These are phyloP conservation scores for Penicillium sp. DNA, from an alignment of 2,329 filamentous ascomycete species.

Conservation along the genomic window DNA sequence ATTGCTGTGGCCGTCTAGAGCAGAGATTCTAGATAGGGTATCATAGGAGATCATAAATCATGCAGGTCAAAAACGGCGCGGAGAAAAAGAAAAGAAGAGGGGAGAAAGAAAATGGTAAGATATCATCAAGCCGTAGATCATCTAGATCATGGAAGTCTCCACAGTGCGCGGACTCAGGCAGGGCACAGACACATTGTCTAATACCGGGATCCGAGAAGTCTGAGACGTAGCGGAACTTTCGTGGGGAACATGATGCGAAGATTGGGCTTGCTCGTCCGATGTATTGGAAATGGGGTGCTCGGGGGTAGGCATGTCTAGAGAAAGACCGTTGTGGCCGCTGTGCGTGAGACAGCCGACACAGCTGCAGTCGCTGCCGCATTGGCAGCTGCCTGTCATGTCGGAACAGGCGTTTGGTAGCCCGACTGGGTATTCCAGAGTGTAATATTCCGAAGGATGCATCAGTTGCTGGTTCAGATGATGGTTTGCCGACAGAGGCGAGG, in stretches of 20 bases:
- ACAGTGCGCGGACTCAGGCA: slow-evolving; percentile 20
- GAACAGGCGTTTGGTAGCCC: slow-evolving; percentile 36
- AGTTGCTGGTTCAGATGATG: slow-evolving; percentile 23
- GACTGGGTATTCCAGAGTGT: slow-evolving; percentile 37
- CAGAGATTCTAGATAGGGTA: slow-evolving; percentile 21
- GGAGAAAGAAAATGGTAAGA: background rate
- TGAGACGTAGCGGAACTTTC: slow-evolving; percentile 6
- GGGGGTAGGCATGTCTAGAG: slow-evolving; percentile 22
- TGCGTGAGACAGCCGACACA: slow-evolving; percentile 49
- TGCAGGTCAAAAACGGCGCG: slow-evolving; percentile 1
- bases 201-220: slow-evolving; percentile 13
- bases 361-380: slow-evolving; percentile 45
- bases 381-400: slow-evolving; percentile 44
- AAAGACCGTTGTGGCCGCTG: slow-evolving; percentile 42
- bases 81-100: background rate
- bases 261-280: slow-evolving; percentile 1
- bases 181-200: slow-evolving; percentile 16
- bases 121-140: slow-evolving; percentile 2
- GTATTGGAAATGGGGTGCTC: slow-evolving; percentile 1
- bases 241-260: background rate
- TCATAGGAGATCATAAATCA: slow-evolving; percentile 23
- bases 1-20: slow-evolving; percentile 10
- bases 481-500: slow-evolving; percentile 20
- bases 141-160: slow-evolving; percentile 17
- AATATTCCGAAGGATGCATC: slow-evolving; percentile 38